These are phyloP conservation scores for Earliella scabrosa DNA, from an alignment of 1,284 basidiomycete species.

Conservation along the genomic window DNA sequence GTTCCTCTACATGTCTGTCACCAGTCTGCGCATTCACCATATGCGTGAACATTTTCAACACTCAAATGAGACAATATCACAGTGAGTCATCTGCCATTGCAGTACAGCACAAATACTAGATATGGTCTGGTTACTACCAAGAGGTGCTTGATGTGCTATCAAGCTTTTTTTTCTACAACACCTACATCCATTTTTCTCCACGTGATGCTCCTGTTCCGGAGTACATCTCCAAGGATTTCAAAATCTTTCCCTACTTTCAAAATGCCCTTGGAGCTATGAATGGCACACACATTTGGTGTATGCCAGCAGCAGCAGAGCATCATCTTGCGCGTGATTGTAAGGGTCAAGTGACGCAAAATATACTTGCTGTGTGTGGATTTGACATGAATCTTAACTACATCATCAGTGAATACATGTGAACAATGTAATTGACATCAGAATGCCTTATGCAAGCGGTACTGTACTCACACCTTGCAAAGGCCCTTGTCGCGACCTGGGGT, in stretches of 20 bases:
- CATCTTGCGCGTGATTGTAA: conserved; percentile 27
- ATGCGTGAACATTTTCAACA: conserved; percentile 2
- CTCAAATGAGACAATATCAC: conserved; percentile 2
- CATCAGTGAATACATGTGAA: conserved; percentile 37
- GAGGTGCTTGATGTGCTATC: conserved; percentile 3
- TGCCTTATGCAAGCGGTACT: no score
- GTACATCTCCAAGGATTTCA: conserved; percentile 16
- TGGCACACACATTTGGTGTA: conserved; percentile 22
- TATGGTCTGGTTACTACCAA: neutral
- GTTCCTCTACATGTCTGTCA: neutral
- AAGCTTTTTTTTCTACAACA: neutral
- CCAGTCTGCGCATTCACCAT: conserved; percentile 1
- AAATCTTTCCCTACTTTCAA: no score
- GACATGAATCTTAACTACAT: conserved; percentile 36
- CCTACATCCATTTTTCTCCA: neutral
- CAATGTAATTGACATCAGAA: no score
- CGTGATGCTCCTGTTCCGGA: neutral
- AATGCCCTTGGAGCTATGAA: conserved; percentile 31
- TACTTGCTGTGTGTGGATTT: conserved; percentile 28
- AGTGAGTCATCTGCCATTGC: no score
- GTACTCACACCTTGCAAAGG: no score
- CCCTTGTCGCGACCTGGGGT: no score
- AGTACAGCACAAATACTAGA: neutral
- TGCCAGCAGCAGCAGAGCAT: conserved; percentile 9
- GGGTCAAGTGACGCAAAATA: conserved; percentile 31